Base-by-base conservation (phyloP, 2,329 filamentous ascomycete genomes). In the Colletotrichum sojae region DNA sequence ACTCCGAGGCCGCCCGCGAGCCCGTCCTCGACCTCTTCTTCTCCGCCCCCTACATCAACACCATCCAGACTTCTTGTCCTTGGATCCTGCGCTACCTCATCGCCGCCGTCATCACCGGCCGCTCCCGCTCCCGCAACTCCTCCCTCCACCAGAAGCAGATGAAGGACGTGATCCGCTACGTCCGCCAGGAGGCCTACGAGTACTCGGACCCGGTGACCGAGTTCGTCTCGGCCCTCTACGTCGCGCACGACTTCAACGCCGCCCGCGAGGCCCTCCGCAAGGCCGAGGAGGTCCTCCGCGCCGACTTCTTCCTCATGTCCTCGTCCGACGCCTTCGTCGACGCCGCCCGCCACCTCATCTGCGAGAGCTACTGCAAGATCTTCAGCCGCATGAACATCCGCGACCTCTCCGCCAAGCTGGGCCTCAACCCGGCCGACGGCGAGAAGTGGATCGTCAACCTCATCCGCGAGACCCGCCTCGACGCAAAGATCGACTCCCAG, bases 371-470 rank as follows among this genome's bases (percentile, higher is more conserved):
- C 89, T 99, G 96, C 93, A 98, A 98, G 90, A 99, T 99, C 80
- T 97, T 98, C 83, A 94, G 97, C 80, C 90, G 95, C 76, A 99
- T 99, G 80, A 95, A 98, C 81, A 98, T 99, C 81, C 94, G 95
- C 89, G 96, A 98, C 76, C 89, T 99, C 69, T 97, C 94, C 73
- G 92, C 91, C 72, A 93, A 96, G 80, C 90, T 99, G 70, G 96
- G 95, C 73, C 88, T 99, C 73, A 94, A 92, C 79, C 91, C 95
- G 76, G 94, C 97, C 78, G 96, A 98, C 78, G 96, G 96, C 77
- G 96, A 99, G 90, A 99, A 99, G 88, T 99, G 96, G 96, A 99
- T 99, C 78, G 96, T 99, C 76, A 99, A 99, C 86, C 89, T 99
- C 73, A 99, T 99, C 83, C 92, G 96, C 73, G 96, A 99, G 84